Conservation (phyloP, 129 eudicot species). For the Flaveria sonorensis region DNA sequence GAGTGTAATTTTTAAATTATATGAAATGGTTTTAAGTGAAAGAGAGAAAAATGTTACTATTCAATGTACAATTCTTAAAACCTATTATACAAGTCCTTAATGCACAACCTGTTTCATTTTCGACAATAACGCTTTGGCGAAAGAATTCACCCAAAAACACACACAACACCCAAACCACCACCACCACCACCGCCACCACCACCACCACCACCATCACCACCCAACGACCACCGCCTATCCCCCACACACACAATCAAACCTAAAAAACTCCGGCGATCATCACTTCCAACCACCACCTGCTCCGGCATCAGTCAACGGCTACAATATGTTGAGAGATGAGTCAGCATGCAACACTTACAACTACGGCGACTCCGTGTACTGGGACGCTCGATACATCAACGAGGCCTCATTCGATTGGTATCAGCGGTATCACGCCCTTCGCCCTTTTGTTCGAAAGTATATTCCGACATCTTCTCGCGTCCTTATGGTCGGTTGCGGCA, state of each 20-base stretch:
- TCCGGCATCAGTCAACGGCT: constrained; percentile 3
- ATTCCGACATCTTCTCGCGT: constrained; percentile 56
- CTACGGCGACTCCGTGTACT: constrained; percentile 86
- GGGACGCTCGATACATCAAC: constrained; percentile 88
- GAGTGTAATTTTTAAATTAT: too few species aligned
- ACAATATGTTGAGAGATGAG: constrained; percentile 68
- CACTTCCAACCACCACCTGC: background rate
- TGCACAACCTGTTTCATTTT: background rate
- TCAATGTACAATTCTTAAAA: too few species aligned
- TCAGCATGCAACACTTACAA: constrained; percentile 83
- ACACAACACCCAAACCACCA: background rate
- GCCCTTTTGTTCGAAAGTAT: constrained; percentile 79
- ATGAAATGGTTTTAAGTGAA: too few species aligned
- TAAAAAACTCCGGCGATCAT: background rate
- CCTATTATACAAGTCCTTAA: background rate
- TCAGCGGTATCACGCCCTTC: constrained; percentile 83
- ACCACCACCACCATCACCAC: background rate
- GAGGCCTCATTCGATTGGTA: constrained; percentile 96
- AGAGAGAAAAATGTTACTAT: too few species aligned
- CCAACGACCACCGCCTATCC: background rate
- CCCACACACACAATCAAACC: background rate
- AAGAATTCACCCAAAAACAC: background rate
- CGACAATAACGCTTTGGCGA: background rate
- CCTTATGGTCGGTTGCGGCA: constrained; percentile 98
- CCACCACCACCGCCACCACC: background rate